Conservation (phyloP, 164 flowering plant genomes). For the Dillenia turbinata region DNA sequence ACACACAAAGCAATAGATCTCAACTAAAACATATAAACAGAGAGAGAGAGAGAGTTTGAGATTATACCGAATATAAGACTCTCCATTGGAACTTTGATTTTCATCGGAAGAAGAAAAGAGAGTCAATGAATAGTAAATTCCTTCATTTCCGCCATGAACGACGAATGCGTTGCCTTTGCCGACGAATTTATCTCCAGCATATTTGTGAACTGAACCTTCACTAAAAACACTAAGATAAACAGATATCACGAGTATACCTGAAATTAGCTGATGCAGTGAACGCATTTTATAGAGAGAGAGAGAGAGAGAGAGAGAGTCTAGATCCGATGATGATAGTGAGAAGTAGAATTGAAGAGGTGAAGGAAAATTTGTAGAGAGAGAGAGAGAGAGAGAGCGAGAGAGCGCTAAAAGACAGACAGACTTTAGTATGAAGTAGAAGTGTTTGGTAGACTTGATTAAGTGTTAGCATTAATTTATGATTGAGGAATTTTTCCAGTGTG, state of each 20-base stretch:
- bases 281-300: no score
- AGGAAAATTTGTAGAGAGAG: not conserved
- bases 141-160: constrained; percentile 93
- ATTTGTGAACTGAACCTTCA: constrained; percentile 72
- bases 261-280: not conserved
- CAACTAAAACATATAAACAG: no score
- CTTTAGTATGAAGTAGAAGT: no score
- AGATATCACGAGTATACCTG: not conserved
- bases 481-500: no score
- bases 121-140: constrained; percentile 41
- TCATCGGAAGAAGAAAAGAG: constrained; percentile 29
- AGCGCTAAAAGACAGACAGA: no score
- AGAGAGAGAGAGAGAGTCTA: not conserved
- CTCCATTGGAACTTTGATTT: constrained; percentile 25
- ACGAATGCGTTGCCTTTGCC: constrained; percentile 86
- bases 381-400: not conserved
- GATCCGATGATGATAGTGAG: not conserved
- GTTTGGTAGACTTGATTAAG: no score
- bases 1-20: no score
- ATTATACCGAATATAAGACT: constrained; percentile 69
- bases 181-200: constrained; percentile 46
- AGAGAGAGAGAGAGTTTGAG: not conserved
- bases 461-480: no score
- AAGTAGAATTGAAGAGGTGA: not conserved
- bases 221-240: not conserved